Conservation (phyloP, 2,329 filamentous ascomycete genomes). For the Domatiomyces catenatus region DNA sequence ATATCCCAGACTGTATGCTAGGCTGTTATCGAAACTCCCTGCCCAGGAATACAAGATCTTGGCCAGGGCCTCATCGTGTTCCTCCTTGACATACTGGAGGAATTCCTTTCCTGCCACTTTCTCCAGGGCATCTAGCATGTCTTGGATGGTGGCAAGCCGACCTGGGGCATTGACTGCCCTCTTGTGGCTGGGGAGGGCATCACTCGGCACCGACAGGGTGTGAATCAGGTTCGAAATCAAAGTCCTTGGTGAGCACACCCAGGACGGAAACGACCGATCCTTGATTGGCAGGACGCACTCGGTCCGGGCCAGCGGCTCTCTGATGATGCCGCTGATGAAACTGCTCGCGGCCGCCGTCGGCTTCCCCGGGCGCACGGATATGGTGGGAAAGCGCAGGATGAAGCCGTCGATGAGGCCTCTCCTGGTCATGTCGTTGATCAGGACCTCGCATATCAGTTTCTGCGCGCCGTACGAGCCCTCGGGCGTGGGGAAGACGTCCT, state of each 20-base stretch:
- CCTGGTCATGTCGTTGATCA: conserved; percentile 49
- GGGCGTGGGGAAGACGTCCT: conserved; percentile 40
- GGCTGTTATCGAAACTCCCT: conserved; percentile 38
- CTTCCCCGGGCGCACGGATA: conserved; percentile 45
- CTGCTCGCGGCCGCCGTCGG: conserved; percentile 48
- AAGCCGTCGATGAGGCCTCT: conserved; percentile 44
- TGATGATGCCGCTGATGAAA: conserved; percentile 49
- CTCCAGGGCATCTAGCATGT: conserved; percentile 42
- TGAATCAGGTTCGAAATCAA: conserved; percentile 40
- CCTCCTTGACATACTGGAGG: conserved; percentile 36
- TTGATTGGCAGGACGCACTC: conserved; percentile 39
- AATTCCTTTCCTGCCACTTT: conserved; percentile 40
- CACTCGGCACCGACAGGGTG: conserved; percentile 29
- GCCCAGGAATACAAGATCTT: conserved; percentile 43
- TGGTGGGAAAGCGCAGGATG: conserved; percentile 44
- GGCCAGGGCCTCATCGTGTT: conserved; percentile 35
- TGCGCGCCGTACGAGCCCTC: conserved; percentile 48
- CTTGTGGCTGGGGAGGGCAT: conserved; percentile 28
- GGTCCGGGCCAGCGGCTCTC: conserved; percentile 44
- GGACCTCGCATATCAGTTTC: conserved; percentile 46
- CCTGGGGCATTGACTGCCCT: conserved; percentile 45
- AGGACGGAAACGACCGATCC: conserved; percentile 35
- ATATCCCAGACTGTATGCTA: conserved; percentile 38
- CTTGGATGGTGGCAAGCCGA: conserved; percentile 35
- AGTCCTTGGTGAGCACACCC: conserved; percentile 39